phyloP scores from a whole-genome alignment of 768 basidiomycete genomes.

The Macrolepiota albuminosa region DNA sequence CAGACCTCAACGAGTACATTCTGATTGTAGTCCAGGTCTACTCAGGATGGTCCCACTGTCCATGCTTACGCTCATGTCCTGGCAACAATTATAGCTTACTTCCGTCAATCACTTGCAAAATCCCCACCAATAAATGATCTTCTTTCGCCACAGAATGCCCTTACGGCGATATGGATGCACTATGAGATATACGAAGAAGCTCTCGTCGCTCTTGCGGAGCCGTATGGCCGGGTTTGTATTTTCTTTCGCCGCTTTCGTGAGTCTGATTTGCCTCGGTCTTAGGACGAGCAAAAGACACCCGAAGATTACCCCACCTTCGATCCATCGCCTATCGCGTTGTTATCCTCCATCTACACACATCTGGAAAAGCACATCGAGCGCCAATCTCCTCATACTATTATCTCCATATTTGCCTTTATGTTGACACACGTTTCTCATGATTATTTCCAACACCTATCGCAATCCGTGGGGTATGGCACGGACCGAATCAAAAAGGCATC shows the following conservation, averaged over 20 bases:
- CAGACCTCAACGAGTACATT: neutral
- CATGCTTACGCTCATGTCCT: conserved; percentile 67
- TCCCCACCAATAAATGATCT: conserved; percentile 32
- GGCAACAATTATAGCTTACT: conserved; percentile 45
- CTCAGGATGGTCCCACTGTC: conserved; percentile 46
- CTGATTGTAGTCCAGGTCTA: conserved; percentile 28
- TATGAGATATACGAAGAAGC: conserved; percentile 47
- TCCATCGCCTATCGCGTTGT: conserved; percentile 40
- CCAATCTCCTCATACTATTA: conserved; percentile 42
- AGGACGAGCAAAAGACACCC: conserved; percentile 31
- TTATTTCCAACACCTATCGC: conserved; percentile 55
- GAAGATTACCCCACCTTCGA: conserved; percentile 39
- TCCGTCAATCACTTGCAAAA: conserved; percentile 41
- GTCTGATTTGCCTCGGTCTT: neutral
- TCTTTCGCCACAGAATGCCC: conserved; percentile 15
- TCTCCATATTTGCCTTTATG: conserved; percentile 62
- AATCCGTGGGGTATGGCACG: conserved; percentile 51
- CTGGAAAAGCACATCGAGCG: conserved; percentile 50
- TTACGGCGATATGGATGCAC: conserved; percentile 44
- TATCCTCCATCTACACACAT: conserved; percentile 58
- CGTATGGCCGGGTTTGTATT: conserved; percentile 56
- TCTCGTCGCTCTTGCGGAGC: conserved; percentile 44
- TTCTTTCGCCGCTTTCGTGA: neutral
- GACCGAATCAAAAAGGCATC: conserved; percentile 22
- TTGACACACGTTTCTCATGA: conserved; percentile 58